Evolutionary conservation across 345 rosid genomes (phyloP), one percentile per base, ranked within the genome.

Genomic region (Syzygium aqueum): DNA sequence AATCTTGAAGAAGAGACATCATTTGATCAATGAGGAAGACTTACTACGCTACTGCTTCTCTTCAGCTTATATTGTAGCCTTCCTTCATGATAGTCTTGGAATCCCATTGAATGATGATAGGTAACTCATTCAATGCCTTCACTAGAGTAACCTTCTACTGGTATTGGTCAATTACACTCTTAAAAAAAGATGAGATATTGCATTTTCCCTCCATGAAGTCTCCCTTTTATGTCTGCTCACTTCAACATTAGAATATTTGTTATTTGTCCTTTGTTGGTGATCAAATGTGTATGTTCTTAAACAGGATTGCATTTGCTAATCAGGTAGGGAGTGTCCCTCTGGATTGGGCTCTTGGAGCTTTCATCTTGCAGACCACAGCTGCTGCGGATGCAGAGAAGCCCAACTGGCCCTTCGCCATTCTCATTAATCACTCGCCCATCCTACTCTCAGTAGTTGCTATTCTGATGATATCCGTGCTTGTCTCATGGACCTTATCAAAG

Each of bases 311-410:
- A 77, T 94, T 88, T 89, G 94, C 95, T n/a, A 95, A 91, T 89
- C 93, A 93, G 86, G 98, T 94, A 86, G 95, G 93, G 86, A 92
- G 92, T 85, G 91, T 92, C 87, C 98, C 98, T 17, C 96, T 97
- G 10, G 99, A 96, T 87, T 96, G 99, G 99, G 97, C 99, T 46
- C 86, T 95, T 85, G 99, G 99, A 85, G 98, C 99, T 88, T 96
- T 96, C 92, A 96, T 97, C 89, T 88, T 94, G 91, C 95, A 92
- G 53, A 94, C 92, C 89, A 89, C 90, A 57, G 77, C 89, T 83
- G 86, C 86, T 67, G 87, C 85, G 43, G 89, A 90, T 86, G 83
- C 82, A 57, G 87, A 89, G 86, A 90, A 90, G 33, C 85, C 67
- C 59, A 89, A 89, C 90, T 94, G 96, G 97, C 89, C 94, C 61